Evolutionary conservation across 345 rosid species (phyloP).

Genomic region (Boechera divaricarpa): DNA sequence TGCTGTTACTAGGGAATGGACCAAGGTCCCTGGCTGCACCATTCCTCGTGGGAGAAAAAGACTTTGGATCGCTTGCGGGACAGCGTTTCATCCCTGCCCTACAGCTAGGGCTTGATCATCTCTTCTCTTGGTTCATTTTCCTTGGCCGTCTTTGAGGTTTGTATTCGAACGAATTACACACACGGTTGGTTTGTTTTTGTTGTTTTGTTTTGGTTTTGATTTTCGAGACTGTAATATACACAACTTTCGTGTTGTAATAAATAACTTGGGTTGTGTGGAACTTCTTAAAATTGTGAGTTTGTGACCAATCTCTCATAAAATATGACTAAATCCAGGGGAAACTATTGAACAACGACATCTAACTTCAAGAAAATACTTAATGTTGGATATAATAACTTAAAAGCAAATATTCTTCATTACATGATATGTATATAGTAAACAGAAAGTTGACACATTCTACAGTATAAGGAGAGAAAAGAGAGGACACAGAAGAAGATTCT

Average conservation of each 20-base stretch:
- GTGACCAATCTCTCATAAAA: neutral
- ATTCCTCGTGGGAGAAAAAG: slow-evolving; percentile 78
- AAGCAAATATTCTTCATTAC: slow-evolving; percentile 9
- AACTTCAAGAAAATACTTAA: neutral
- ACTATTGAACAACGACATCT: neutral
- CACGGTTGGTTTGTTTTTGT: slow-evolving; percentile 35
- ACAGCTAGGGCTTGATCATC: slow-evolving; percentile 62
- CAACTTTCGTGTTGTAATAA: slow-evolving; percentile 32
- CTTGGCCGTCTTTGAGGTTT: slow-evolving; percentile 11
- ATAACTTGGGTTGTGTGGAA: slow-evolving; percentile 11
- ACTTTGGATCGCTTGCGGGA: slow-evolving; percentile 94
- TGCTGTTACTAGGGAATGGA: slow-evolving; percentile 76
- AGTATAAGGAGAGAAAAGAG: neutral
- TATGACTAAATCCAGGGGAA: too few relatives aligned
- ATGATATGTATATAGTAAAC: neutral
- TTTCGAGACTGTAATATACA: slow-evolving; percentile 39
- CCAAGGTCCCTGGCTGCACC: slow-evolving; percentile 79
- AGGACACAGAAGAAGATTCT: slow-evolving; percentile 7
- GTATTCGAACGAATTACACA: slow-evolving; percentile 17
- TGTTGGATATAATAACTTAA: neutral
- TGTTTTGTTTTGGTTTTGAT: slow-evolving; percentile 24
- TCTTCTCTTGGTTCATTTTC: slow-evolving; percentile 23
- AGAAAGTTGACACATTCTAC: slow-evolving; percentile 11
- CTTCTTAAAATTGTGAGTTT: neutral
- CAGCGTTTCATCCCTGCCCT: slow-evolving; percentile 84